phyloP scores from a whole-genome alignment of 2,329 filamentous ascomycete species.

The Clonostachys rosea region DNA sequence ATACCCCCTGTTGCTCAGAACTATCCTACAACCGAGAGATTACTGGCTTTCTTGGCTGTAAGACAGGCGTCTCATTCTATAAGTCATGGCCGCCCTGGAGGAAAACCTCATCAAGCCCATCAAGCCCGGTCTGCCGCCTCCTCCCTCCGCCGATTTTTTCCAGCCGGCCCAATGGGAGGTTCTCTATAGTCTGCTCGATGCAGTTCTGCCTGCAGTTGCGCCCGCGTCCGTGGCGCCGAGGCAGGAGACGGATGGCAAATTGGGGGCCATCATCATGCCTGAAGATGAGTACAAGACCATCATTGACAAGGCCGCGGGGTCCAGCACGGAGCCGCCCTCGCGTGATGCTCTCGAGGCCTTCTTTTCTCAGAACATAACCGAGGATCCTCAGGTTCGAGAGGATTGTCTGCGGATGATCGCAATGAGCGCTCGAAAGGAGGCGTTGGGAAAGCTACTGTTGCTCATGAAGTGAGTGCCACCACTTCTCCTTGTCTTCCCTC shows the following conservation, averaged over 20 bases:
- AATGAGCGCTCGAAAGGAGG: conserved; percentile 22
- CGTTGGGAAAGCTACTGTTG: conserved; percentile 31
- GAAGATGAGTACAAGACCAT: conserved; percentile 43
- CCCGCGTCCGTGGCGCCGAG: conserved; percentile 16
- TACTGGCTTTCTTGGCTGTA: too few relatives aligned
- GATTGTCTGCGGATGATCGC: conserved; percentile 38
- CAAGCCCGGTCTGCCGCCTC: conserved; percentile 13
- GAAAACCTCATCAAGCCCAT: conserved; percentile 3
- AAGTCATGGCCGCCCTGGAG: neutral
- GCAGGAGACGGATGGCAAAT: conserved; percentile 6
- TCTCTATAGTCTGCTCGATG: conserved; percentile 49
- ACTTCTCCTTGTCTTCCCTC: neutral
- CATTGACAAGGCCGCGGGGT: conserved; percentile 27
- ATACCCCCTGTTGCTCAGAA: too few relatives aligned
- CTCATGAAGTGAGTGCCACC: conserved; percentile 35
- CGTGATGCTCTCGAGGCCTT: conserved; percentile 43
- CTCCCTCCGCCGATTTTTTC: conserved; percentile 29
- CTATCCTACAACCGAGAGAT: too few relatives aligned
- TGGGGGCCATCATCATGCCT: conserved; percentile 33
- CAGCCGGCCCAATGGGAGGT: conserved; percentile 47
- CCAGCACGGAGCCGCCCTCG: conserved; percentile 10
- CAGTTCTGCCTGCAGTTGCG: conserved; percentile 55
- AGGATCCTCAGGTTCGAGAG: conserved; percentile 47
- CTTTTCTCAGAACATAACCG: conserved; percentile 44
- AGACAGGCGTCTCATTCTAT: too few relatives aligned